Conservation (phyloP, 2,329 filamentous ascomycete species). For the Xylaria sp. region DNA sequence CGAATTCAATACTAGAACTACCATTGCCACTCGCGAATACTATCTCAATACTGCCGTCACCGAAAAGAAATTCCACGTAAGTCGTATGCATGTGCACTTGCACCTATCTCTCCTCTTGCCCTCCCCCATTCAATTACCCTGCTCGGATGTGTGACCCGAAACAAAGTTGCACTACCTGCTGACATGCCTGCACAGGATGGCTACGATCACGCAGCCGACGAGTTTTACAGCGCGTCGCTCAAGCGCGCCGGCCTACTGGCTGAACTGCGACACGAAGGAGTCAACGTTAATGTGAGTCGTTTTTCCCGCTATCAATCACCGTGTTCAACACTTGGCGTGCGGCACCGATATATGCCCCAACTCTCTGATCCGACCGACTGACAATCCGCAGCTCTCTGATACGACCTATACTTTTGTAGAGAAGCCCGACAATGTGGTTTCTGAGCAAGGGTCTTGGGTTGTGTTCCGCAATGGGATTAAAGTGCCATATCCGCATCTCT, state of each 20-base stretch:
- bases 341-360: slow-evolving; percentile 12
- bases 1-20: slow-evolving; percentile 49
- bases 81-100: slow-evolving; percentile 39
- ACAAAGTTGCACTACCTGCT: slow-evolving; percentile 36
- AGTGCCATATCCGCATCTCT: slow-evolving; percentile 47
- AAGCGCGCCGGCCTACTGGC: slow-evolving; percentile 44
- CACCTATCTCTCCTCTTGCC: slow-evolving; percentile 19
- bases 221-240: slow-evolving; percentile 45
- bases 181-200: slow-evolving; percentile 41
- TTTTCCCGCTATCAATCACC: not conserved
- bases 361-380: slow-evolving; percentile 34
- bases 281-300: slow-evolving; percentile 43
- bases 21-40: slow-evolving; percentile 48
- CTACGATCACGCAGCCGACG: slow-evolving; percentile 44
- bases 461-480: slow-evolving; percentile 46
- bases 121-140: slow-evolving; percentile 22
- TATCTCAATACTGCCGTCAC: slow-evolving; percentile 51
- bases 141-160: slow-evolving; percentile 17
- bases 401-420: slow-evolving; percentile 44
- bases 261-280: slow-evolving; percentile 45
- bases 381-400: slow-evolving; percentile 41
- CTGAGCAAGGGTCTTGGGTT: slow-evolving; percentile 43
- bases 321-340: not conserved
- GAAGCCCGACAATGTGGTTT: slow-evolving; percentile 38
- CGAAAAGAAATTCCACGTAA: slow-evolving; percentile 55